These are phyloP conservation scores for Penicillium sp. DNA, from an alignment of 2,329 filamentous ascomycete genomes.

Conservation along the genomic window DNA sequence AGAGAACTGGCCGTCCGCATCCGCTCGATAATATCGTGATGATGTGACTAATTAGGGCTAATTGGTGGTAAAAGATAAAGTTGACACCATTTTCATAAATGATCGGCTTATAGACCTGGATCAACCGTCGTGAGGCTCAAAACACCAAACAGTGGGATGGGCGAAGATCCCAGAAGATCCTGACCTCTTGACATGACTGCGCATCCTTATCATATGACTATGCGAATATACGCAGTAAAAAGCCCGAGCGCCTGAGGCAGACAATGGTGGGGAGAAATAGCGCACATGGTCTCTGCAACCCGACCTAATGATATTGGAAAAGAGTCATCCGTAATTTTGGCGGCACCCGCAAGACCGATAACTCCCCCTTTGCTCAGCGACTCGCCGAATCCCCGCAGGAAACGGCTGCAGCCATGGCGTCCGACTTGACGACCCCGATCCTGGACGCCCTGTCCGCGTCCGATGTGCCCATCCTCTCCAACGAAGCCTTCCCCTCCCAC, in stretches of 20 bases:
- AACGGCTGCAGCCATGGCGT: constrained; percentile 36
- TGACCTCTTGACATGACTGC: not conserved
- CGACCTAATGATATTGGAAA: constrained; percentile 27
- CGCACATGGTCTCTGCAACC: constrained; percentile 21
- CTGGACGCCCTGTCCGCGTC: constrained; percentile 61
- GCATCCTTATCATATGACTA: not conserved
- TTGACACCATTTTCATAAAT: not conserved
- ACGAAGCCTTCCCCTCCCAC: constrained; percentile 62
- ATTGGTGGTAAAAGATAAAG: not conserved
- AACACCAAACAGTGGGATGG: not conserved
- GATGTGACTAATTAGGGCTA: not conserved
- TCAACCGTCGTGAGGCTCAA: not conserved
- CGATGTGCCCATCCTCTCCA: constrained; percentile 59
- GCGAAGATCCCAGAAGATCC: not conserved
- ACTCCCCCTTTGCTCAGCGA: constrained; percentile 4
- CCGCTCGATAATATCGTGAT: not conserved
- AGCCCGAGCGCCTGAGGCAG: not conserved
- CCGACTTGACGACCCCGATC: constrained; percentile 60
- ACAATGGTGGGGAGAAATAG: constrained; percentile 18
- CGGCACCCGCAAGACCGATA: constrained; percentile 14
- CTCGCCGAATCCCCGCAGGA: constrained; percentile 21
- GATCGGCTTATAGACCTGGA: not conserved
- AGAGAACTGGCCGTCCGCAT: not conserved
- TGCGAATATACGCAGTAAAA: no score
- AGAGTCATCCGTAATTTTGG: constrained; percentile 35